Percentiles rank a stretch among this genome's conserved stretches.
These are phyloP conservation scores for Neonothopanus nambi DNA, from an alignment of 1,284 basidiomycete species.

Conservation along the genomic window DNA sequence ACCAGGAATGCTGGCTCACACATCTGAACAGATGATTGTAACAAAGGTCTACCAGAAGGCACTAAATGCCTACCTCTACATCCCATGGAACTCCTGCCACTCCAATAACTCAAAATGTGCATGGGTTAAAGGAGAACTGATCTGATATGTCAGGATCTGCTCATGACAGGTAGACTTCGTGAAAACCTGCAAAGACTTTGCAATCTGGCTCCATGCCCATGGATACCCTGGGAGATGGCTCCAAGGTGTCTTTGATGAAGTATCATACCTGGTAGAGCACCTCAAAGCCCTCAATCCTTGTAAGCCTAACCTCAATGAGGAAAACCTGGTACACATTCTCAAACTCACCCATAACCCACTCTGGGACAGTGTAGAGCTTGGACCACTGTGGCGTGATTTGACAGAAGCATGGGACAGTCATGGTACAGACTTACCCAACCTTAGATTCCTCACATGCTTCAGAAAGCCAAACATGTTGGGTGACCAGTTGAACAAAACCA, in stretches of 20 bases:
- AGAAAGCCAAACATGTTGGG: slow-evolving; percentile 17
- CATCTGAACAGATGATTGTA: slow-evolving; percentile 3
- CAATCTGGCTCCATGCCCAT: slow-evolving; percentile 8
- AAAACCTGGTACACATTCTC: slow-evolving; percentile 14
- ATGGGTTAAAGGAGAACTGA: slow-evolving; percentile 18
- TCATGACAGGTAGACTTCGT: slow-evolving; percentile 15
- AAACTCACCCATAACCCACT: slow-evolving; percentile 19
- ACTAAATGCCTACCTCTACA: slow-evolving; percentile 19
- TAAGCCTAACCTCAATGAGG: background rate
- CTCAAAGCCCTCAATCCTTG: slow-evolving; percentile 8
- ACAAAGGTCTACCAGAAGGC: slow-evolving; percentile 18
- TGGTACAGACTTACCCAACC: slow-evolving; percentile 7
- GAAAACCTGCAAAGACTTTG: slow-evolving; percentile 10
- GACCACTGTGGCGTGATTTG: slow-evolving; percentile 11
- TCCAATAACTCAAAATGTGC: slow-evolving; percentile 6
- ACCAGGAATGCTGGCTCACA: slow-evolving; percentile 2
- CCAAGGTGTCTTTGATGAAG: slow-evolving; percentile 15
- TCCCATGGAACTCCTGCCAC: slow-evolving; percentile 14
- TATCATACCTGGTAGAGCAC: slow-evolving; percentile 15
- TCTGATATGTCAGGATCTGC: slow-evolving; percentile 8
- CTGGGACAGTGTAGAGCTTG: slow-evolving; percentile 16
- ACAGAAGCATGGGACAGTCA: slow-evolving; percentile 5
- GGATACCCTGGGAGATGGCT: slow-evolving; percentile 20
- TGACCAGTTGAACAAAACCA: slow-evolving; percentile 15
- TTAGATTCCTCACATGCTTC: slow-evolving; percentile 16